Conservation (phyloP, 2,329 filamentous ascomycete genomes). For the Pseudogymnoascus sp. region DNA sequence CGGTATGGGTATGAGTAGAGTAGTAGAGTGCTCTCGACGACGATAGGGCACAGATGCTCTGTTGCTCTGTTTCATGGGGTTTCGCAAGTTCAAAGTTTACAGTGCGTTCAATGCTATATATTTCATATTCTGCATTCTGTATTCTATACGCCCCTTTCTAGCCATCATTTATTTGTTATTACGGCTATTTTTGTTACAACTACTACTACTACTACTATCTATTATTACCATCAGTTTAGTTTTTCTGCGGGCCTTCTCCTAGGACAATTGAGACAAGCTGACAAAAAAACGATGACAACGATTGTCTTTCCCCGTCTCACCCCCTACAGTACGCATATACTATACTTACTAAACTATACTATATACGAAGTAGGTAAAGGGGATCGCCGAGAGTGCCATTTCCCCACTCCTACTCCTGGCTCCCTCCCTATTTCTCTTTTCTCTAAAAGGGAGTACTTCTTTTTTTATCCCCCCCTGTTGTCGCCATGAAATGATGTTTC, state of each 20-base stretch:
- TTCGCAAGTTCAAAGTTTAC: neutral
- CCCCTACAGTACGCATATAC: neutral
- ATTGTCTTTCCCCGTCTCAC: neutral
- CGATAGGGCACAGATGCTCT: constrained; percentile 3
- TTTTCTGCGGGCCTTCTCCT: neutral
- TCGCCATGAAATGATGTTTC: neutral
- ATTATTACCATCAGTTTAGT: neutral
- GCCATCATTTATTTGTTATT: neutral
- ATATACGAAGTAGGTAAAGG: constrained; percentile 6
- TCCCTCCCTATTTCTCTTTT: neutral
- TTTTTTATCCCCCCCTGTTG: neutral
- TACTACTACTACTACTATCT: neutral
- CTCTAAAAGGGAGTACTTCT: neutral
- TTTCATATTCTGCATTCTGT: neutral
- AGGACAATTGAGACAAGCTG: neutral
- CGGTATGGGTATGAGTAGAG: too few relatives aligned
- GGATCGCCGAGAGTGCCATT: neutral
- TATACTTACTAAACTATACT: neutral
- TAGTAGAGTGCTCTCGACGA: neutral
- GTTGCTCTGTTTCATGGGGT: neutral
- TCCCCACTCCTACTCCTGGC: neutral
- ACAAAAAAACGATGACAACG: neutral
- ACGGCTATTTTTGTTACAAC: neutral
- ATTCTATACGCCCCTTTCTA: neutral
- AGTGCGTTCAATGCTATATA: neutral